Evolutionary conservation across 306 rosid species (phyloP), one percentile per base, ranked within the genome.

Genomic region (Morella rubra): DNA sequence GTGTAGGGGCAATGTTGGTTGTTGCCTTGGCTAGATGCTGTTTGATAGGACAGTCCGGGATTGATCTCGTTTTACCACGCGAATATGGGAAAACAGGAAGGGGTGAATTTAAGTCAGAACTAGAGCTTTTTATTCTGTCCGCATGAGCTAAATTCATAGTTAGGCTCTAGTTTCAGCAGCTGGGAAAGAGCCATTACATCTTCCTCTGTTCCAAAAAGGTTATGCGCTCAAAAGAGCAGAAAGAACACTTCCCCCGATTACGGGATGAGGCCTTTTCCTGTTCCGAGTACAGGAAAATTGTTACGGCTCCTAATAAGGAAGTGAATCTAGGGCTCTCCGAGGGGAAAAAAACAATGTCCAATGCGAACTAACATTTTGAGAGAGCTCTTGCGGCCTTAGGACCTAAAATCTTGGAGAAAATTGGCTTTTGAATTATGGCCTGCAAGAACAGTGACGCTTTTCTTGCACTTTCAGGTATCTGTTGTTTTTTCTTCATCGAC

Each of bases 401-500:
- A 37, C 62, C 37, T 4, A 56, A 56, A 52, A 10, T 10, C 6
- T 22, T 22, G 14, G 19, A 58, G 15, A 54, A 54, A 54, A 22
- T 22, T 8, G 4, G 64, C 64, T 58, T 20, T 1, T 4, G 10
- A 22, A 10, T 3, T 5, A 56, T 56, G 32, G 3, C 2, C 12
- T 56, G 37, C 24, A 69, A 20, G 6, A 4, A 0, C 8, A 2
- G 10, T 18, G n/a, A 12, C 1, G 56, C 20, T 69, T 47, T 7
- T 40, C 12, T 19, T n/a, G 37, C 53, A 69, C n/a, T 69, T 19
- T 54, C n/a, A 45, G 51, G 49, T 32, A 1, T 41, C 59, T 12
- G 8, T 19, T 44, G 20, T n/a, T 14, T 58, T 59, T 40, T 72
- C 76, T 1, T 74, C 72, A n/a, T 71, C 73, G 60, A 45, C 69